Evolutionary conservation across 352 stramenopile species (phyloP).

Genomic region (Phytophthora boehmeriae): DNA sequence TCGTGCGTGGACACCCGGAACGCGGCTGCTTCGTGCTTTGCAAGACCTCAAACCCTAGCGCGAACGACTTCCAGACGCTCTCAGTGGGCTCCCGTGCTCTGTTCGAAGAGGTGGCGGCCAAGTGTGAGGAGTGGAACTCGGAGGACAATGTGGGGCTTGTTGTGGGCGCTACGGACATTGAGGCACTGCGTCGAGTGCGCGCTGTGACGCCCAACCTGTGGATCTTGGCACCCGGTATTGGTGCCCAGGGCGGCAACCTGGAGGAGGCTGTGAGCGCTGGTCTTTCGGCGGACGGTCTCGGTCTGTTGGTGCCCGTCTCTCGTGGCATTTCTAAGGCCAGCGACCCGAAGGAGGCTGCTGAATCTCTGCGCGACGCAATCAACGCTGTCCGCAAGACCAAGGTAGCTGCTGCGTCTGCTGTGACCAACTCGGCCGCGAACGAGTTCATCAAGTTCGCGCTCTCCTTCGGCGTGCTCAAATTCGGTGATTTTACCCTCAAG

Average conservation of each 20-base stretch:
- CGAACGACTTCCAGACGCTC: constrained; percentile 96
- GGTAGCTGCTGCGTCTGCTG: constrained; percentile 24
- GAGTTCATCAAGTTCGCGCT: constrained; percentile 98
- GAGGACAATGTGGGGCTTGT: constrained; percentile 96
- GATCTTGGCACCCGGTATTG: constrained; percentile 98
- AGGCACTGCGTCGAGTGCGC: constrained; percentile 90
- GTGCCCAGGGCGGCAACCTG: constrained; percentile 93
- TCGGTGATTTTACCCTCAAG: constrained; percentile 98
- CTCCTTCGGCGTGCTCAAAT: constrained; percentile 95
- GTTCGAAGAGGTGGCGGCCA: constrained; percentile 92
- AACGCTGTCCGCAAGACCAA: constrained; percentile 88
- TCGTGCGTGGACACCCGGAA: constrained; percentile 89
- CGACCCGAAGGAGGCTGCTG: constrained; percentile 90
- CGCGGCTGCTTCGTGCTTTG: constrained; percentile 97
- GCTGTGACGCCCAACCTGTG: constrained; percentile 90
- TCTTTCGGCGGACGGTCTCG: constrained; percentile 86
- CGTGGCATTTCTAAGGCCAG: constrained; percentile 94
- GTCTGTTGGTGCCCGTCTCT: constrained; percentile 97
- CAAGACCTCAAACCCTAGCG: constrained; percentile 99
- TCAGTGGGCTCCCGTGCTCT: constrained; percentile 53
- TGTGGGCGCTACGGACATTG: constrained; percentile 96
- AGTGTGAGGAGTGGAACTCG: constrained; percentile 90
- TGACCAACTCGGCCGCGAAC: constrained; percentile 63
- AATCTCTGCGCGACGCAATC: constrained; percentile 93
- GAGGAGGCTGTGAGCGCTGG: constrained; percentile 87